phyloP scores from a whole-genome alignment of 1,284 basidiomycete genomes.

The Tilletia horrida region DNA sequence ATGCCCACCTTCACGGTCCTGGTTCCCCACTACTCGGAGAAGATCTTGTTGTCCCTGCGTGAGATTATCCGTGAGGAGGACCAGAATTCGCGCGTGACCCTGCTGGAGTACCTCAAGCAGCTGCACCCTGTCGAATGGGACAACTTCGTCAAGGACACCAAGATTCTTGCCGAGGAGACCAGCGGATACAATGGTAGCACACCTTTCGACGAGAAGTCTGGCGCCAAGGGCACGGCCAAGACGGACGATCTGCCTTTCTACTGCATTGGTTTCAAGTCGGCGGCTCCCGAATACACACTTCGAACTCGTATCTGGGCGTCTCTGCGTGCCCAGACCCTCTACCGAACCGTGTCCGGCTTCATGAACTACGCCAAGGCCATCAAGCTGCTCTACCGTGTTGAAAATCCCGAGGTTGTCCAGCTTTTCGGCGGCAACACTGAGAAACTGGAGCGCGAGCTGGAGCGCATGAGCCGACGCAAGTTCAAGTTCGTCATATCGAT shows the following conservation, averaged over 20 bases:
- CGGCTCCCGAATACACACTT: conserved; percentile 94
- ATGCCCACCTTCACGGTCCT: conserved; percentile 55
- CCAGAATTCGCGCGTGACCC: conserved; percentile 54
- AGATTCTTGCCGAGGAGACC: conserved; percentile 95
- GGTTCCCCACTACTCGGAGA: conserved; percentile 55
- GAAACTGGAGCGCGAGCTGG: conserved; percentile 90
- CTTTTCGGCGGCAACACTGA: conserved; percentile 96
- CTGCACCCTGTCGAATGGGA: conserved; percentile 98
- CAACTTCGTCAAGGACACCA: conserved; percentile 99
- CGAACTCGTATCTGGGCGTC: conserved; percentile 99
- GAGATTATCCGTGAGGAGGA: conserved; percentile 56
- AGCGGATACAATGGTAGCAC: conserved; percentile 72
- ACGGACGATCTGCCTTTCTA: conserved; percentile 95
- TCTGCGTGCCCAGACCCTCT: conserved; percentile 93
- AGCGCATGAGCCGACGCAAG: conserved; percentile 94
- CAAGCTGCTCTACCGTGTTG: conserved; percentile 97
- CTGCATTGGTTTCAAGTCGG: conserved; percentile 98
- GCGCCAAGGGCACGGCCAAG: conserved; percentile 45
- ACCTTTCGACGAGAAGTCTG: conserved; percentile 62
- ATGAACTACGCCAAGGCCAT: conserved; percentile 99
- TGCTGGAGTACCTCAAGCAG: conserved; percentile 75
- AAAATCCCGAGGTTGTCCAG: conserved; percentile 98
- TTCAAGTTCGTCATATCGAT: conserved; percentile 99
- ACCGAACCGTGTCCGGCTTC: conserved; percentile 97
- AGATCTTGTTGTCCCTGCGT: conserved; percentile 54